Evolutionary conservation across 164 flowering plant species (phyloP).

Genomic region (Annona squamosa): DNA sequence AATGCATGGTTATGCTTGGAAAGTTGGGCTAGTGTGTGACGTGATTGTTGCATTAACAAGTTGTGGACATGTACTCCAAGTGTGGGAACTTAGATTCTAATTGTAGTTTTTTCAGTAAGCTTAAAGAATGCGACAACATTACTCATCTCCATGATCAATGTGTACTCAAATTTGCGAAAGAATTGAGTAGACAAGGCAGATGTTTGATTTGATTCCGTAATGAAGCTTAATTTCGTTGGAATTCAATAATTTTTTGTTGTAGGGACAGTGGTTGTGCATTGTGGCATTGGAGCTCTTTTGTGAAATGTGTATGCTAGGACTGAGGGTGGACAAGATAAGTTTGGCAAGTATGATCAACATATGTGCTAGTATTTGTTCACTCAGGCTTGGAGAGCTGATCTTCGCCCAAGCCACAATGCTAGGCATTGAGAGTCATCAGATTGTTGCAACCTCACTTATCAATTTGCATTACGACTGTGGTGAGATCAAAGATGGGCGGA

Average conservation of each 20-base stretch:
- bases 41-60: conserved; percentile 39
- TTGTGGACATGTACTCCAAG: conserved; percentile 57
- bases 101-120: conserved; percentile 48
- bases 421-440: conserved; percentile 56
- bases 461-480: conserved; percentile 83
- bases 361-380: conserved; percentile 53
- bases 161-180: conserved; percentile 49
- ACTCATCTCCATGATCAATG: conserved; percentile 64
- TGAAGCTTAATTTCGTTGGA: conserved; percentile 79
- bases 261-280: conserved; percentile 59
- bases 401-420: conserved; percentile 41
- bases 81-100: conserved; percentile 45
- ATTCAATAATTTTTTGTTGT: conserved; percentile 68
- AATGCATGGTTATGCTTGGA: conserved; percentile 40
- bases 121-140: conserved; percentile 43
- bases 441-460: conserved; percentile 57
- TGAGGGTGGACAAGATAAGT: conserved; percentile 55
- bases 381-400: conserved; percentile 61
- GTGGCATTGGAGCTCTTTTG: conserved; percentile 57
- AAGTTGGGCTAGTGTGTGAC: conserved; percentile 37
- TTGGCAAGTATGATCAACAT: conserved; percentile 64
- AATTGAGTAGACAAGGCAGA: conserved; percentile 43
- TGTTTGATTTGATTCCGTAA: conserved; percentile 46
- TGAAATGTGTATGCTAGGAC: conserved; percentile 41
- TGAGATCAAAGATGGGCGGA: conserved; percentile 35